Conservation (phyloP, 306 rosid species). For the Myrica gale region DNA sequence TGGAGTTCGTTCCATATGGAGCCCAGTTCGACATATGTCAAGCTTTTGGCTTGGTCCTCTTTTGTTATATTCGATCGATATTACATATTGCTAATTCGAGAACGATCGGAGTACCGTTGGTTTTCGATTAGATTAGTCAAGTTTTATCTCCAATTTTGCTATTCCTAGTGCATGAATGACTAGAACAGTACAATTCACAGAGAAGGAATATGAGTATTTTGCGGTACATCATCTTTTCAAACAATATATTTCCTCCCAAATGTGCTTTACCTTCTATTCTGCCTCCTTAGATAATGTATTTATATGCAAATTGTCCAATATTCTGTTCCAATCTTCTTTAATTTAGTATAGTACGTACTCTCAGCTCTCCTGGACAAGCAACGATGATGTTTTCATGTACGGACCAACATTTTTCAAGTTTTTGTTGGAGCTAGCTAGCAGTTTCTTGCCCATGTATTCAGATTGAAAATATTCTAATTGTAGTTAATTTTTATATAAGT, state of each 20-base stretch:
- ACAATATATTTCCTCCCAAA: not conserved
- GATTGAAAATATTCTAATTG: too few species aligned
- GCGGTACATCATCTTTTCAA: not conserved
- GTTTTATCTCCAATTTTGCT: conserved; percentile 9
- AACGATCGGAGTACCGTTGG: not conserved
- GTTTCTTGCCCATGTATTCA: too few species aligned
- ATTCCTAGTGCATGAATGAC: not conserved
- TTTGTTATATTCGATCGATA: not conserved
- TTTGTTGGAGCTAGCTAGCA: too few species aligned
- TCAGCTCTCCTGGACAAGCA: too few species aligned
- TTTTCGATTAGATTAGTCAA: not conserved
- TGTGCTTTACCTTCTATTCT: too few species aligned
- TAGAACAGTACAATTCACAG: not conserved
- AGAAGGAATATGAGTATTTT: not conserved
- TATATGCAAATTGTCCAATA: too few species aligned
- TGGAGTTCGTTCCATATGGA: conserved; percentile 23
- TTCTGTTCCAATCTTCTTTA: not conserved
- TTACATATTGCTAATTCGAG: not conserved
- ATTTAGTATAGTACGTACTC: not conserved
- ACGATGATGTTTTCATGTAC: too few species aligned
- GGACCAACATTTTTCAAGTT: too few species aligned
- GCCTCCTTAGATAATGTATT: too few species aligned
- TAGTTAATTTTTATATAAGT: too few species aligned
- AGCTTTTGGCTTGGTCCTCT: not conserved
- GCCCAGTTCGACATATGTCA: not conserved